Conservation (phyloP, 148 eudicot genomes). For the Rhododendron simsii region DNA sequence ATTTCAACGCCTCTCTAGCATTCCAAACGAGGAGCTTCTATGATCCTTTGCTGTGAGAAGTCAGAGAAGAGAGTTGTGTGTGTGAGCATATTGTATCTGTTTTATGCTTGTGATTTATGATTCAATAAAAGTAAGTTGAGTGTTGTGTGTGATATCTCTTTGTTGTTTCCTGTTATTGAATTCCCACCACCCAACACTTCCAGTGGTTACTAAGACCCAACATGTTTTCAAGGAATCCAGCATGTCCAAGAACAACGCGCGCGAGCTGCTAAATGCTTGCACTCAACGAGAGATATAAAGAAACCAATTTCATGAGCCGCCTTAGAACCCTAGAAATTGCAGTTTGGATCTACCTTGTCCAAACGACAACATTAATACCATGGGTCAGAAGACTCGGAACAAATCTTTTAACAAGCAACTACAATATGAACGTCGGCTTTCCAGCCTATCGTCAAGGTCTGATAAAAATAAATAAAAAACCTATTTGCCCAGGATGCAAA, state of each 20-base stretch:
- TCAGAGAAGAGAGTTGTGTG: too few relatives aligned
- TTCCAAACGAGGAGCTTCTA: background rate
- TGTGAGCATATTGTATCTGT: too few relatives aligned
- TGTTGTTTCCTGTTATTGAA: too few relatives aligned
- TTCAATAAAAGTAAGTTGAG: too few relatives aligned
- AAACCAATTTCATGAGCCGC: background rate
- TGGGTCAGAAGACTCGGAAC: background rate
- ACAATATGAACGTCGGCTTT: background rate
- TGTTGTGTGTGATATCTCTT: too few relatives aligned
- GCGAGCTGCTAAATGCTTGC: background rate
- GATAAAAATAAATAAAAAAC: too few relatives aligned
- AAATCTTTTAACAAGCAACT: background rate
- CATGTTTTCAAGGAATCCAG: background rate
- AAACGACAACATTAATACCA: background rate
- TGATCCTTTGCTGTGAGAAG: background rate
- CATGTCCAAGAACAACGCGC: background rate
- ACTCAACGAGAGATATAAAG: background rate
- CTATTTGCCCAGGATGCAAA: too few relatives aligned
- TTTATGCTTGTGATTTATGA: too few relatives aligned
- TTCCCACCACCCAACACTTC: too few relatives aligned
- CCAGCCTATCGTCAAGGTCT: background rate
- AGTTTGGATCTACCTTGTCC: background rate
- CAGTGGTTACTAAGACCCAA: background rate
- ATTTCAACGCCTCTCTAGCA: background rate
- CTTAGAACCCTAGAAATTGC: background rate